Percentiles rank a stretch among this genome's conserved stretches.
These are phyloP conservation scores for Marasmius sp. DNA, from an alignment of 1,284 basidiomycete genomes.

Conservation along the genomic window DNA sequence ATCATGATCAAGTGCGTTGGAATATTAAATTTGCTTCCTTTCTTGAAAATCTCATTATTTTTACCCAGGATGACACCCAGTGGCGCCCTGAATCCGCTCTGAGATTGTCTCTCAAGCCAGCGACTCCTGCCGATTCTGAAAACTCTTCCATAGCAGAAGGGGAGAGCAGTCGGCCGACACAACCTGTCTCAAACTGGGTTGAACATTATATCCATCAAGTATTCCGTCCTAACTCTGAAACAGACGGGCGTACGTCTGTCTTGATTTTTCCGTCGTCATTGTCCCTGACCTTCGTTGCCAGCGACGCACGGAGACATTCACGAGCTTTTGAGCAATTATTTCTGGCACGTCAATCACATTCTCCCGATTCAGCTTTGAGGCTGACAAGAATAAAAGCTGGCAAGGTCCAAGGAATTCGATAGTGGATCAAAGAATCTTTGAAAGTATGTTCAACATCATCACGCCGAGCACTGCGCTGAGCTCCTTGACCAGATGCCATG, in stretches of 20 bases:
- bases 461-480: not conserved
- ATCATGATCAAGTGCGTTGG: not conserved
- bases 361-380: not conserved
- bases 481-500: slow-evolving; percentile 9
- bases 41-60: not conserved
- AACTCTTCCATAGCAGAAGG: not conserved
- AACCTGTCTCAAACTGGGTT: slow-evolving; percentile 7
- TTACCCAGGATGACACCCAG: not conserved
- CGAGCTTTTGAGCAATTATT: slow-evolving; percentile 12
- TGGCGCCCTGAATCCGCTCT: slow-evolving; percentile 13
- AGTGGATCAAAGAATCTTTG: slow-evolving; percentile 10
- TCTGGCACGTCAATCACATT: slow-evolving; percentile 8
- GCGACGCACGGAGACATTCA: slow-evolving; percentile 6
- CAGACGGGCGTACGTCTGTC: slow-evolving; percentile 7
- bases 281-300: not conserved
- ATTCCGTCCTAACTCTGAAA: slow-evolving; percentile 1
- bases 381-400: slow-evolving; percentile 8
- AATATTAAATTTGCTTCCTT: not conserved
- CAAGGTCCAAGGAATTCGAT: slow-evolving; percentile 15
- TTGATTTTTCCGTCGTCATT: not conserved
- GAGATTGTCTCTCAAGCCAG: slow-evolving; percentile 12
- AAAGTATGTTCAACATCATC: slow-evolving; percentile 5
- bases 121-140: slow-evolving; percentile 11
- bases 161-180: not conserved
- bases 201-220: slow-evolving; percentile 7